These are phyloP conservation scores for Triticum timopheevii DNA, from an alignment of 176 grass and related monocot species.

Conservation along the genomic window DNA sequence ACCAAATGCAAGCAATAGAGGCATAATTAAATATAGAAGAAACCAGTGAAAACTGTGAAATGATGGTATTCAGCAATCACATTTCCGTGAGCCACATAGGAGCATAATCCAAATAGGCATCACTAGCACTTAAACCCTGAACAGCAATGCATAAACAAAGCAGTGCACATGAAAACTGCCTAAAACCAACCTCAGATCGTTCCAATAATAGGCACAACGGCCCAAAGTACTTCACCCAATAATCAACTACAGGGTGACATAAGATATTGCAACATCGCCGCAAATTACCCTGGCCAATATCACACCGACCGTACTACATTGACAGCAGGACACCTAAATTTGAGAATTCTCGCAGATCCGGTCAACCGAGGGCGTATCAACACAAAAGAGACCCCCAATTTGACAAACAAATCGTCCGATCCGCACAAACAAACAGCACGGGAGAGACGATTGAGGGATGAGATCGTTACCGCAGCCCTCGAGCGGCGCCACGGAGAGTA, in stretches of 20 bases:
- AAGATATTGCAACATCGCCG: not conserved
- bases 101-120: not conserved
- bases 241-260: not conserved
- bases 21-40: not conserved
- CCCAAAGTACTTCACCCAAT: not conserved
- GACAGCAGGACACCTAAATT: not conserved
- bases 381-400: not conserved
- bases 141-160: not conserved
- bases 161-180: not conserved
- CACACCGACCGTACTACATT: not conserved
- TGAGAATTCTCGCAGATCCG: not conserved
- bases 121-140: slow-evolving; percentile 7
- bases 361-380: not conserved
- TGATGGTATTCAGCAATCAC: not conserved
- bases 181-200: not conserved
- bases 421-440: not conserved
- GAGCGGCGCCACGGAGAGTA: not conserved
- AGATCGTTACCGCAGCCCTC: not conserved
- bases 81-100: not conserved
- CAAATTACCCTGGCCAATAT: not conserved
- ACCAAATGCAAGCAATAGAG: not conserved
- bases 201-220: not conserved
- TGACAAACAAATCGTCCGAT: not conserved
- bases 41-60: not conserved
- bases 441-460: not conserved